Evolutionary conservation across 1,284 basidiomycete species (phyloP), one percentile per base, ranked within the genome.

Genomic region (Stygiomarasmius scandens): DNA sequence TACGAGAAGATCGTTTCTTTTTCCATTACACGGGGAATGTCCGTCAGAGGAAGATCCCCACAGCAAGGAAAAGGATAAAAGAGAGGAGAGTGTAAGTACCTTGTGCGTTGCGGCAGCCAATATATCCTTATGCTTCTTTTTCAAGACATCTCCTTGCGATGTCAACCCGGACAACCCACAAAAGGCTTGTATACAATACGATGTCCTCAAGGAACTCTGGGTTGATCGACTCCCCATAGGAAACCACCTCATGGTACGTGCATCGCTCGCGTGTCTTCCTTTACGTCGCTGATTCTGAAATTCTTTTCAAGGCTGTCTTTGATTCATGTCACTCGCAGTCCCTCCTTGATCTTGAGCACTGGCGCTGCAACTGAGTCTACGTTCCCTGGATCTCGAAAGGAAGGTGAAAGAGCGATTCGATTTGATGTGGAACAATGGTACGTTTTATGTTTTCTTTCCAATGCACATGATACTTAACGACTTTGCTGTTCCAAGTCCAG

Each of bases 241-340:
- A 10, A 70, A 71, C 52, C 70, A 71, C 36, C 68, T 82, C 11
- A 72, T 77, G n/a, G 67, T 75, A 22, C 3, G 75, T 66, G 9
- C 14, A 32, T 34, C 16, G 11, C 36, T 6, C 29, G 29, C 56
- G 14, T 14, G 16, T 51, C 48, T 41, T 1, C 12, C 10, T 20
- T 29, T 0, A 10, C 32, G 25, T 32, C n/a, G n/a, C n/a, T n/a
- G n/a, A n/a, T n/a, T n/a, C n/a, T n/a, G n/a, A 48, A n/a, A 36
- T 16, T 58, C 41, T 38, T 22, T 29, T 6, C 29, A 24, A 23
- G 71, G 77, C 80, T 3, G 70, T 82, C 32, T 76, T 81, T 52
- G 79, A 81, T 63, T 77, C 78, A 0, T 81, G 78, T 56, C 78
- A 80, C 58, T 79, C 78, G 1, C 79, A 74, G 0, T 78, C 79